Percentiles rank a stretch among this genome's conserved stretches.
Conservation (phyloP, 106 monocot genomes). For the Phalaenopsis equestris region DNA sequence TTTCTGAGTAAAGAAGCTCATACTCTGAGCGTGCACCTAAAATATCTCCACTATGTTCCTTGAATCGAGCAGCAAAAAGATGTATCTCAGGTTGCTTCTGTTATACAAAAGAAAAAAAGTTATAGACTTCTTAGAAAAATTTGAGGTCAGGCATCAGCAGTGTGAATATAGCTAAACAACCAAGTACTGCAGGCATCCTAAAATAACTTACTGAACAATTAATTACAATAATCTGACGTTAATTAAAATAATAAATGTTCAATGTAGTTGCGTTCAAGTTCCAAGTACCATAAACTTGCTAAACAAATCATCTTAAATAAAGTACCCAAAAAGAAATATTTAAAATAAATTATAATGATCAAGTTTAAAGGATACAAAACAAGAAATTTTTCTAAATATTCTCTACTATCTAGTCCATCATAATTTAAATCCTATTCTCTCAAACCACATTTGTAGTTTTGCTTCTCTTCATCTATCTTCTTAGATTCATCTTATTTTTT, state of each 20-base stretch:
- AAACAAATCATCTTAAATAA: not conserved
- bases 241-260: not conserved
- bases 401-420: not conserved
- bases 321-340: not conserved
- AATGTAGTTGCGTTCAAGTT: not conserved
- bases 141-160: not conserved
- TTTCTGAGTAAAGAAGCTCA: constrained; percentile 68
- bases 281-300: not conserved
- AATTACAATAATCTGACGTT: not conserved
- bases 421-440: not conserved
- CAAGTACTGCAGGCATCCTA: not conserved
- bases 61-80: constrained; percentile 90
- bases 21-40: constrained; percentile 68
- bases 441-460: not conserved
- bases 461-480: not conserved
- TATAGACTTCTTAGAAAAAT: not conserved
- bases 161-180: not conserved
- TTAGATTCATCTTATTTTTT: not conserved
- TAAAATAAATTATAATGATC: not conserved
- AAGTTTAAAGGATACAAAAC: not conserved
- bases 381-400: not conserved
- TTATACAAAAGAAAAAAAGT: not conserved
- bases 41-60: constrained; percentile 73
- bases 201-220: not conserved
- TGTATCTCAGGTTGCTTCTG: constrained; percentile 97